Evolutionary conservation across 345 rosid genomes (phyloP).

Genomic region (Dipteronia sinensis): DNA sequence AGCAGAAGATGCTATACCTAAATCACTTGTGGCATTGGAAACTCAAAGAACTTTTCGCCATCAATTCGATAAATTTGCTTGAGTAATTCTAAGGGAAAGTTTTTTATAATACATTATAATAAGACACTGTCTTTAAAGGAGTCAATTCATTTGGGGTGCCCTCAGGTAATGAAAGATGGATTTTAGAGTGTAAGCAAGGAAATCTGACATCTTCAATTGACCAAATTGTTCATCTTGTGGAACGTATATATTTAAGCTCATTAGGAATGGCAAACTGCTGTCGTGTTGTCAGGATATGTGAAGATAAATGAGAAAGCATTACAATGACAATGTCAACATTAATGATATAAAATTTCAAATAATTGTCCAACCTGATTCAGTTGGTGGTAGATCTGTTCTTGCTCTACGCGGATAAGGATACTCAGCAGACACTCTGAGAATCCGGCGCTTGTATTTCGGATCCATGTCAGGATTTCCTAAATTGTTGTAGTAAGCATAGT

Average conservation of each 20-base stretch:
- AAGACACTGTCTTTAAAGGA: slow-evolving; percentile 46
- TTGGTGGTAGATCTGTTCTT: slow-evolving; percentile 67
- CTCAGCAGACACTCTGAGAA: slow-evolving; percentile 51
- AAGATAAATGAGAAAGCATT: slow-evolving; percentile 9
- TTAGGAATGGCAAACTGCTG: slow-evolving; percentile 46
- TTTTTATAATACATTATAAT: no score
- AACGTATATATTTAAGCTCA: slow-evolving; percentile 57
- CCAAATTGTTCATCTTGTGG: slow-evolving; percentile 80
- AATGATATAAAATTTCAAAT: no score
- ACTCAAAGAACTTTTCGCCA: slow-evolving; percentile 12
- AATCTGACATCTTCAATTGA: slow-evolving; percentile 60
- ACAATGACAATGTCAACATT: neutral
- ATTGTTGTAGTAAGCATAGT: slow-evolving; percentile 76
- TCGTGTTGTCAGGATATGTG: slow-evolving; percentile 51
- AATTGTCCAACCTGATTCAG: slow-evolving; percentile 34
- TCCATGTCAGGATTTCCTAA: no score
- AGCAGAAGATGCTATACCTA: slow-evolving; percentile 37
- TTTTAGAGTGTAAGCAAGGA: slow-evolving; percentile 28
- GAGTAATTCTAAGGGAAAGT: no score
- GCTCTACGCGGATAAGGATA: slow-evolving; percentile 86
- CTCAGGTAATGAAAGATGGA: slow-evolving; percentile 47
- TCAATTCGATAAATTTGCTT: no score
- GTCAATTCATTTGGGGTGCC: slow-evolving; percentile 58
- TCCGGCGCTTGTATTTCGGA: slow-evolving; percentile 49
- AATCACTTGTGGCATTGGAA: slow-evolving; percentile 71